Base-by-base conservation (phyloP, 345 rosid genomes). In the Moricandia moricandioides region DNA sequence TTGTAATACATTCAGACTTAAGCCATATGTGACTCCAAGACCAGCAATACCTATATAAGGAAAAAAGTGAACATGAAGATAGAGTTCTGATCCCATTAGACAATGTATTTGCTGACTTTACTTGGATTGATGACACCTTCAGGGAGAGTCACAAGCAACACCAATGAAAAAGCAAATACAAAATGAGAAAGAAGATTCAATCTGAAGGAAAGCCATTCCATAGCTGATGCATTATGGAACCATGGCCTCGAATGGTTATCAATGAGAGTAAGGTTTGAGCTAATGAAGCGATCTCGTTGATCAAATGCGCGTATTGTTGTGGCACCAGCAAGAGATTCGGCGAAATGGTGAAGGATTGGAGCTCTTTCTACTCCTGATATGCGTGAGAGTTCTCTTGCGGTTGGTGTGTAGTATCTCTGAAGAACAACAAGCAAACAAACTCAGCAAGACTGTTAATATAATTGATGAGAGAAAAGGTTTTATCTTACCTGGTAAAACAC, bases 201-300 rank as follows among this genome's bases (percentile, higher is more conserved):
- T 75, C 98, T 83, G 85, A 89, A 91, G 69, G 93, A 91, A 72
- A 93, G 92, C 98, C 98, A 93, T 72, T 93, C 98, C 97, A 93
- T 91, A 34, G 98, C 97, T 21, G 97, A 78, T 59, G 80, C 73
- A 73, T 82, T 83, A 77, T 93, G 94, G 82, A 93, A 93, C 98
- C 96, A 93, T 67, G 98, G 94, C 80, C 93, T 89, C 16, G 98
- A 91, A 78, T 87, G 92, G 73, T 74, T 82, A 77, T 93, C 92
- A 63, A 91, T 74, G 33, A 91, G 96, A 59, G 51, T 67, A 26
- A 91, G 92, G 72, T 93, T 93, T 66, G 87, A 80, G 73, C 66
- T 61, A 43, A 75, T 77, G 79, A 93, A 93, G 14, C 98, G 91
- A 1, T 77, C 84, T 79, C 70, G 83, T 71, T 89, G 94, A 73